These are phyloP conservation scores for Paramecium octaurelia DNA, from an alignment of 73 alveolate genomes.

Conservation along the genomic window DNA sequence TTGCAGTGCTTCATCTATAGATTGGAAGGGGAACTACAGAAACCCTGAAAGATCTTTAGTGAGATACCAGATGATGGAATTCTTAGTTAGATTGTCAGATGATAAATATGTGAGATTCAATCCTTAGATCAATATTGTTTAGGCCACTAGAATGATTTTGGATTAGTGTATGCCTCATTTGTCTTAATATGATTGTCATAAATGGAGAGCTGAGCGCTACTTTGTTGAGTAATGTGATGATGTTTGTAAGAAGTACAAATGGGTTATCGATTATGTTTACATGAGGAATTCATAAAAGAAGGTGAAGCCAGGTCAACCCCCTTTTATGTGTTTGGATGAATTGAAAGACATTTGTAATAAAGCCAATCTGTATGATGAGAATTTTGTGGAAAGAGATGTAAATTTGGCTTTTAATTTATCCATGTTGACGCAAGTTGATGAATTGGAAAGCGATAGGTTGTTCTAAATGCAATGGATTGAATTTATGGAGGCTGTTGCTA, in stretches of 20 bases:
- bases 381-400: conserved; percentile 67
- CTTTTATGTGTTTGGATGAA: conserved; percentile 72
- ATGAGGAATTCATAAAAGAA: conserved; percentile 53
- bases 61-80: conserved; percentile 62
- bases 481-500: conserved; percentile 34
- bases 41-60: conserved; percentile 60
- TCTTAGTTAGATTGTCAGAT: conserved; percentile 59
- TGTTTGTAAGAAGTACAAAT: conserved; percentile 36
- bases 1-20: conserved; percentile 47
- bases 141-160: not conserved
- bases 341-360: conserved; percentile 47
- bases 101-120: conserved; percentile 48
- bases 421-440: conserved; percentile 79
- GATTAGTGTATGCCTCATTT: conserved; percentile 26
- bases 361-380: conserved; percentile 58
- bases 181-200: not conserved
- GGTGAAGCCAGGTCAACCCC: conserved; percentile 78
- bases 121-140: not conserved
- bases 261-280: conserved; percentile 37
- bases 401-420: conserved; percentile 67
- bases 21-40: conserved; percentile 56
- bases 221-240: conserved; percentile 47
- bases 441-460: conserved; percentile 68
- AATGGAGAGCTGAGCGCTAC: conserved; percentile 42
- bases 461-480: conserved; percentile 60